Evolutionary conservation across 352 stramenopile species (phyloP), one percentile per base, ranked within the genome.

Genomic region (Phytophthora syringae): DNA sequence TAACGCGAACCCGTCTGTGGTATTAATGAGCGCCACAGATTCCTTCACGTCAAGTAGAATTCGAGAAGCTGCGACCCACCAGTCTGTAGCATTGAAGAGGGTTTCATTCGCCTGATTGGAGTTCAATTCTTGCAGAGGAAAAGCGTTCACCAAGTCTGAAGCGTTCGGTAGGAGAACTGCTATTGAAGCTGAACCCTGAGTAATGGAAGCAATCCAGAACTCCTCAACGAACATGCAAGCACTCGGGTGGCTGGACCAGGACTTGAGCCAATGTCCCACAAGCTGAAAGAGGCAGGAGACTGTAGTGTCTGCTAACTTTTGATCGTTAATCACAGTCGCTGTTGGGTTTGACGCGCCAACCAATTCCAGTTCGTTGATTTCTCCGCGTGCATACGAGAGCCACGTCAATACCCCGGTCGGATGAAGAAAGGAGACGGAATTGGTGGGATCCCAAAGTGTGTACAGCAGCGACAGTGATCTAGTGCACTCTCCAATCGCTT

Each of bases 151-250:
- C 44, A 68, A 40, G 16, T 58, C 52, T 5, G 57, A 70, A 3
- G 72, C 64, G 37, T 49, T 45, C 9, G 54, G 37, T 13, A 72
- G 27, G 53, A 72, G n/a, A 6, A 12, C 11, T 13, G 28, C 40
- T 20, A 22, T 36, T 21, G 67, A 53, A 6, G 7, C 13, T n/a
- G 30, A 44, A 7, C 32, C n/a, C 51, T 69, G 62, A 10, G 62
- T 64, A 20, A 76, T 57, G 12, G 62, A 27, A 37, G 62, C 45
- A 10, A 79, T 44, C 82, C 80, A 91, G 20, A 85, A 61, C 25
- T 75, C 67, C 54, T 91, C 80, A 7, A 88, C 67, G 40, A 88
- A 81, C 50, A 80, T 63, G 10, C 63, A 60, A 52, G 81, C 68
- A 24, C 51, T 64, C 7, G 82, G 82, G 20, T 89, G 80, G 16